phyloP scores from a whole-genome alignment of 202 grass and related monocot species.

The Brachypodium distachyon region DNA sequence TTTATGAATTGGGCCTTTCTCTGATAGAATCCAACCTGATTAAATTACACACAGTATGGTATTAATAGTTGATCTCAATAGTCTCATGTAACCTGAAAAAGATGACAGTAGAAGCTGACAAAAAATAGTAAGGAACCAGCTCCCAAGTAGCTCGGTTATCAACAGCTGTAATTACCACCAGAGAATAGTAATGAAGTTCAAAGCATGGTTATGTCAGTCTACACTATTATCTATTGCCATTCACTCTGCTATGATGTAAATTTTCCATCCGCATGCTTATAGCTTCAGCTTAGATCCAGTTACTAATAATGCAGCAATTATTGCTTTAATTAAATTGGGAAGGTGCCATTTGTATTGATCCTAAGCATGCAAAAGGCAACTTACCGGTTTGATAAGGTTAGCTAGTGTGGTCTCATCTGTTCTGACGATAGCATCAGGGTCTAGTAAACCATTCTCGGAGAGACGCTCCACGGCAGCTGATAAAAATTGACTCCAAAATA shows the following conservation, averaged over 20 bases:
- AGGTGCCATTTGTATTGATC: not conserved
- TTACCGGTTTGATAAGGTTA: constrained; percentile 87
- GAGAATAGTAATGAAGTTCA: not conserved
- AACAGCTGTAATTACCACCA: not conserved
- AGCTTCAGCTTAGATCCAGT: not conserved
- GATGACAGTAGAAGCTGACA: not conserved
- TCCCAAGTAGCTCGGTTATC: not conserved
- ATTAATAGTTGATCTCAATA: not conserved
- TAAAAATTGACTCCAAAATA: constrained; percentile 31
- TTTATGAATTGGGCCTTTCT: constrained; percentile 84
- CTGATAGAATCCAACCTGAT: constrained; percentile 89
- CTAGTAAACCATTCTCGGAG: constrained; percentile 63
- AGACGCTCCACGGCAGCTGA: constrained; percentile 87
- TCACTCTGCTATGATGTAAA: not conserved
- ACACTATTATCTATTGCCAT: not conserved
- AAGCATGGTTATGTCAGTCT: not conserved
- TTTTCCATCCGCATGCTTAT: not conserved
- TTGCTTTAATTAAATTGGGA: not conserved
- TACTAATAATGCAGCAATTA: not conserved
- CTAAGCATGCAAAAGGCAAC: not conserved
- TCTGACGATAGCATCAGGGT: constrained; percentile 69
- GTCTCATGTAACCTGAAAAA: not conserved
- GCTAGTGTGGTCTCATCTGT: constrained; percentile 65
- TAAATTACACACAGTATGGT: constrained; percentile 2
- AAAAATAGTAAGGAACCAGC: not conserved